phyloP scores from a whole-genome alignment of 805 yeast species.

The Teunomyces lycoperdinae region DNA sequence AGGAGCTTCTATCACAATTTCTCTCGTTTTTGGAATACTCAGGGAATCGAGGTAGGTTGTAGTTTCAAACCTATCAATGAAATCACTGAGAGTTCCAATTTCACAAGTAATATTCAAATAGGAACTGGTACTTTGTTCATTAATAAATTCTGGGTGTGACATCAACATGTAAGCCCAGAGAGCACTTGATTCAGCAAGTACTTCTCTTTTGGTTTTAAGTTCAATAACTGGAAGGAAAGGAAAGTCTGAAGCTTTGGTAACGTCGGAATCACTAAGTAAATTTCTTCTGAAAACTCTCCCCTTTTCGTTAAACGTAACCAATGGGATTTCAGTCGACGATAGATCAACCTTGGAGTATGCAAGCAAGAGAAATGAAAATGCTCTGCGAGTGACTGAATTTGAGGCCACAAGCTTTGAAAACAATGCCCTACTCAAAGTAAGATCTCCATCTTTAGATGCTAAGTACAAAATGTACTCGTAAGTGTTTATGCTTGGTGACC shows the following conservation, averaged over 20 bases:
- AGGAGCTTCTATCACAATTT: neutral
- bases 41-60: slow-evolving; percentile 27
- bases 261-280: slow-evolving; percentile 42
- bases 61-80: slow-evolving; percentile 29
- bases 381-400: slow-evolving; percentile 31
- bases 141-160: slow-evolving; percentile 42
- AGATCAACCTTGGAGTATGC: slow-evolving; percentile 44
- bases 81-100: slow-evolving; percentile 31
- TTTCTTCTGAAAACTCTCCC: slow-evolving; percentile 49
- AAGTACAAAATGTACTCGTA: slow-evolving; percentile 70
- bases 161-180: slow-evolving; percentile 58
- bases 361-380: slow-evolving; percentile 46
- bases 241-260: slow-evolving; percentile 31
- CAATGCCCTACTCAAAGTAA: slow-evolving; percentile 66
- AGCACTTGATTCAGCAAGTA: slow-evolving; percentile 76
- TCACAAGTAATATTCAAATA: slow-evolving; percentile 49
- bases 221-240: slow-evolving; percentile 69
- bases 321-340: slow-evolving; percentile 21
- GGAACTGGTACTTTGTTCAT: slow-evolving; percentile 43
- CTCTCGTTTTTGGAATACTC: slow-evolving; percentile 15
- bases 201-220: slow-evolving; percentile 36
- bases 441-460: slow-evolving; percentile 79
- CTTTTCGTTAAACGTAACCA: slow-evolving; percentile 40
- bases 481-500: slow-evolving; percentile 47
- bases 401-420: slow-evolving; percentile 46